Base-by-base conservation (phyloP, 768 basidiomycete genomes). In the Psilocybe azurescens region DNA sequence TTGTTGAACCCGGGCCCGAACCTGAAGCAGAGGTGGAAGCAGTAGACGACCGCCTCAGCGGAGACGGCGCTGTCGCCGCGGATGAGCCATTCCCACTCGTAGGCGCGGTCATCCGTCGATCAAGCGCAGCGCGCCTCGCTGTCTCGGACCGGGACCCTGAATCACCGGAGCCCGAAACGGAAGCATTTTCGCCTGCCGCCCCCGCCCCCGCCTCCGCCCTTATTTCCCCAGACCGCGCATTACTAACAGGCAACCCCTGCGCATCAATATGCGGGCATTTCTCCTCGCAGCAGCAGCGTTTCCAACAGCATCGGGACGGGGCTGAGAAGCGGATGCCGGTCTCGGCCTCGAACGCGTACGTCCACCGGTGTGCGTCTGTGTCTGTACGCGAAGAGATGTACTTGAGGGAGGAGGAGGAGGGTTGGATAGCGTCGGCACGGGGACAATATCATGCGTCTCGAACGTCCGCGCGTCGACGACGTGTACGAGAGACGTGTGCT, bases 401-500 rank as follows among this genome's bases (percentile, higher is more conserved):
- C 2, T 13, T 16, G 41, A 44, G 11, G 7, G 4, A 2, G 11
- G 7, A 44, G 2, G 10, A 30, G 61, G 48, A 32, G 63, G 62
- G 18, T 53, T 18, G 18, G 56, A n/a, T 39, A 69, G 53, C 20
- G 74, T 74, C 3, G 88, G 89, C 49, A 90, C 81, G 56, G 80
- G 84, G 18, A 93, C 72, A 16, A 89, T 81, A 62, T 92, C 87
- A 63, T 91, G 88, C 5, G 83, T 84, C 70, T 94, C 89, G 67
- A 96, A 96, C 0, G 93, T 95, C 49, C 87, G 83, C 3, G 94
- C 93, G 69, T 97, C 95, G 53, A 97, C 79, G 59, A 96, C 80
- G 69, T 97, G 95, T 7, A 97, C 72, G 39, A 90, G 74, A 32
- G 85, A 89, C 1, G 92, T 91, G 71, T 97, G 94, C 92, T 95